Evolutionary conservation across 148 eudicot genomes (phyloP), one percentile per base, ranked within the genome.

Genomic region (Rhododendron mucronatum): DNA sequence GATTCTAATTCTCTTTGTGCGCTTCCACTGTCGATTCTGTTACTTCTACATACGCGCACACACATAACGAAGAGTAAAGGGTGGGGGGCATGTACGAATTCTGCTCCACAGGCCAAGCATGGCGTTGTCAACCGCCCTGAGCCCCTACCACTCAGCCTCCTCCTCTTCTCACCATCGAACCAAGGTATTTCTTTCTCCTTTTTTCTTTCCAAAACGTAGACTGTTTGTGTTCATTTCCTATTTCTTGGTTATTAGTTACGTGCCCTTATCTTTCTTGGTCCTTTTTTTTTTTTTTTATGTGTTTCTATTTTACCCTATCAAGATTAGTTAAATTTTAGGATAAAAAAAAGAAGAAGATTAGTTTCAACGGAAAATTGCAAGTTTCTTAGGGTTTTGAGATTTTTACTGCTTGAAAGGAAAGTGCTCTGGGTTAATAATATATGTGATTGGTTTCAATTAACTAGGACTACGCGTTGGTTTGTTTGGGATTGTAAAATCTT

Each of bases 121-220:
- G 92, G 88, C 87, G 47, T 83, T 84, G 20, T 89, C 92, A 75
- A 65, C 92, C 18, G 78, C 85, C 80, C 81, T 88, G 87, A 82
- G 84, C 50, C 77, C 89, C 83, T 82, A 87, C 63, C 51, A 85
- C 75, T 81, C 91, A 4, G 28, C 78, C 28, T 45, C 81, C 28
- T 55, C 82, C 7, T 53, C 35, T 86, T 85, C 77, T 85, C 78
- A 14, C 78, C 87, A 48, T 37, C 88, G 73, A 82, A 86, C 86
- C 81, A 86, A 76, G 91, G 92, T 91, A 86, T 57, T 47, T 8
- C 9, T 37, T 61, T 50, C 55, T 26, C 28, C 73, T 16, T 48
- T 33, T 14, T 57, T 41, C 53, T 37, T 6, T 57, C 74, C 65
- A 20, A 59, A 20, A 59, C 7, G 6, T 57, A 3, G 30, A 3